A percentile compares a stretch with the other conserved stretches of the same genome.
Conservation (phyloP, 2,329 filamentous ascomycete genomes). For the Hypoxylon sp. region DNA sequence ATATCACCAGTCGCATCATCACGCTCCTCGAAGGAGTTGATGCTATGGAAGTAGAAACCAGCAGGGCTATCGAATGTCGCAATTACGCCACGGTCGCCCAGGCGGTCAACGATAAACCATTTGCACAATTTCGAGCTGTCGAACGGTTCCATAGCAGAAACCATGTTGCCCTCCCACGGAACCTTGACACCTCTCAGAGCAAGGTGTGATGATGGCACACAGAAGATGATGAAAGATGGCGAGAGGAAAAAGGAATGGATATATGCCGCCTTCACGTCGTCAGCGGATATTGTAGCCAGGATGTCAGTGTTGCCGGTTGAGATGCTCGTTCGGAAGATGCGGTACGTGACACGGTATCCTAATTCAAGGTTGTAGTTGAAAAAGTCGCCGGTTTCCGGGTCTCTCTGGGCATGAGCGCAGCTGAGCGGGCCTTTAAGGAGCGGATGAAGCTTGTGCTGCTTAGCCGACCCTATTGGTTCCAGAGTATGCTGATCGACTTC, state of each 20-base stretch:
- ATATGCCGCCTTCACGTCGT: constrained; percentile 71
- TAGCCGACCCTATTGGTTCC: constrained; percentile 75
- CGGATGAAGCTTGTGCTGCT: constrained; percentile 74
- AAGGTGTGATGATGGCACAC: constrained; percentile 76
- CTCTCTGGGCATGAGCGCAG: constrained; percentile 78
- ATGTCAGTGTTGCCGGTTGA: constrained; percentile 75
- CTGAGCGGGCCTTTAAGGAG: constrained; percentile 75
- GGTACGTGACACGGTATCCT: constrained; percentile 70
- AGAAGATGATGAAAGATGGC: constrained; percentile 77
- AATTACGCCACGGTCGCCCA: constrained; percentile 71
- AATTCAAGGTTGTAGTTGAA: constrained; percentile 86
- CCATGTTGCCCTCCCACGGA: constrained; percentile 74
- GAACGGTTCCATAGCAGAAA: constrained; percentile 76
- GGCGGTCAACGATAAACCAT: constrained; percentile 83
- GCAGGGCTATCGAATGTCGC: constrained; percentile 75
- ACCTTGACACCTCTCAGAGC: constrained; percentile 70
- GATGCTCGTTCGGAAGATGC: constrained; percentile 75
- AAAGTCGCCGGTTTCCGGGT: constrained; percentile 79
- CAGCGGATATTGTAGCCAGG: constrained; percentile 73
- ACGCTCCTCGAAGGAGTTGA: constrained; percentile 80
- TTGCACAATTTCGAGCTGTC: constrained; percentile 67
- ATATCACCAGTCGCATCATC: constrained; percentile 54
- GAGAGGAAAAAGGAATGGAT: constrained; percentile 88
- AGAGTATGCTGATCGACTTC: constrained; percentile 77
- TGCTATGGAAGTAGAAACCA: constrained; percentile 83